Base-by-base conservation (phyloP, 169 alveolate genomes). In the Besnoitia besnoiti region DNA sequence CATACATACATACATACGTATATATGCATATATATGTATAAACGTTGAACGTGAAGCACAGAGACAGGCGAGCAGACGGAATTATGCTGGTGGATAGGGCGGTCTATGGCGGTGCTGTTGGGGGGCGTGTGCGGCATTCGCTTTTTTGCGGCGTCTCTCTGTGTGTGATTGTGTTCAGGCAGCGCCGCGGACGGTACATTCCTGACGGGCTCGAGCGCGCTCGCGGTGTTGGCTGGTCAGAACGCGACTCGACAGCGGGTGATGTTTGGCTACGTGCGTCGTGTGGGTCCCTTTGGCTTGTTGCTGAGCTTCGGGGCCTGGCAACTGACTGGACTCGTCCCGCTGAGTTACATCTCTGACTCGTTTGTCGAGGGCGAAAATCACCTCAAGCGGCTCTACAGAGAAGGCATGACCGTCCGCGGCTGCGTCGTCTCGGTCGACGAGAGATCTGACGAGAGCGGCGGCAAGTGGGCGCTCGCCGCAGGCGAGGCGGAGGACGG, bases 321-420 rank as follows among this genome's bases (percentile, higher is more conserved):
- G 91, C 76, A 85, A 24, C 76, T 85, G 49, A 85, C 91, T 0
- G 91, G 91, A 1, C 80, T 85, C 59, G 77, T 61, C 27, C 84
- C 84, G 1, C 49, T 35, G 35, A 51, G 80, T 35, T 46, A 51
- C 84, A 85, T 85, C n/a, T 59, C 80, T 4, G 91, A 85, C 80
- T 3, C 76, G 49, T 85, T 85, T 30, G 40, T 85, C 76, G 91
- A 44, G 67, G 89, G 89, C 46, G 91, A 85, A 5, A 24, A 8
- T 10, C 91, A 46, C 21, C 80, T 85, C 39, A 77, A 47, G 33
- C 77, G 76, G 0, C 47, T 85, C 50, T 85, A 59, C 51, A 3
- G 80, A 4, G 91, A 85, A 61, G 91, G 91, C 84, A 51, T 59
- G 80, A 85, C 91, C 33, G 80, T 85, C 10, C 67, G 91, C 27